A percentile compares a stretch with the other conserved stretches of the same genome.
phyloP scores from a whole-genome alignment of 1,284 basidiomycete species.

The Volvariella volvacea region DNA sequence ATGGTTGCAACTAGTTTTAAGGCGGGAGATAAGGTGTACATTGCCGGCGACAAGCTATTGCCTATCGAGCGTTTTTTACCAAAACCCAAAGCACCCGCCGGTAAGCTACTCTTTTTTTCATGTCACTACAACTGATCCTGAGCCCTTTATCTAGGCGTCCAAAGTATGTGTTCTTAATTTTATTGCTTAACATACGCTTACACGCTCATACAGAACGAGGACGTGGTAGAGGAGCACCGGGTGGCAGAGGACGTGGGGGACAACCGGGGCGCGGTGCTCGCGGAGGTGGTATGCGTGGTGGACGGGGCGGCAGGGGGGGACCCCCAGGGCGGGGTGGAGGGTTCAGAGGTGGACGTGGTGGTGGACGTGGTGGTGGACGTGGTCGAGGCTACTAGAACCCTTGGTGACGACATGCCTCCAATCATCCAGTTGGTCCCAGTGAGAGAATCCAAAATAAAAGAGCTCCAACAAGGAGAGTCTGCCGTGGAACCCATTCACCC shows the following conservation, averaged over 20 bases:
- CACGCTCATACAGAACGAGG: slow-evolving; percentile 47
- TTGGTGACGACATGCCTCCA: too few species aligned
- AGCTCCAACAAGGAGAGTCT: too few species aligned
- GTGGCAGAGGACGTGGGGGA: slow-evolving; percentile 26
- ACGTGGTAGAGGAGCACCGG: slow-evolving; percentile 22
- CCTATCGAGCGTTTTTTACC: slow-evolving; percentile 97
- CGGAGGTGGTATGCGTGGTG: slow-evolving; percentile 31
- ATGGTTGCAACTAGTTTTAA: slow-evolving; percentile 96
- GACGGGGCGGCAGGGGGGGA: slow-evolving; percentile 22
- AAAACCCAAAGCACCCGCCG: slow-evolving; percentile 84
- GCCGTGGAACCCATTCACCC: too few species aligned
- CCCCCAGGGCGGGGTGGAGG: slow-evolving; percentile 36
- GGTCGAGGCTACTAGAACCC: slow-evolving; percentile 12
- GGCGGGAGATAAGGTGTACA: slow-evolving; percentile 97
- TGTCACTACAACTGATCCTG: slow-evolving; percentile 4
- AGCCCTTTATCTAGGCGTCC: slow-evolving; percentile 31
- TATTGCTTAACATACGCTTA: slow-evolving; percentile 8
- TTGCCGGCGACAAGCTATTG: slow-evolving; percentile 91
- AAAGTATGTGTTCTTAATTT: slow-evolving; percentile 31
- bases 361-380: slow-evolving; percentile 33
- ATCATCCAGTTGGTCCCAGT: too few species aligned
- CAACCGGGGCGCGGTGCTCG: slow-evolving; percentile 27
- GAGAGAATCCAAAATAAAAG: too few species aligned
- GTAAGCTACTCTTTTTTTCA: slow-evolving; percentile 31
- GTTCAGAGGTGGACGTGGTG: slow-evolving; percentile 26